Evolutionary conservation across 495 filamentous ascomycete genomes (phyloP).

Genomic region (Thozetella sp.): DNA sequence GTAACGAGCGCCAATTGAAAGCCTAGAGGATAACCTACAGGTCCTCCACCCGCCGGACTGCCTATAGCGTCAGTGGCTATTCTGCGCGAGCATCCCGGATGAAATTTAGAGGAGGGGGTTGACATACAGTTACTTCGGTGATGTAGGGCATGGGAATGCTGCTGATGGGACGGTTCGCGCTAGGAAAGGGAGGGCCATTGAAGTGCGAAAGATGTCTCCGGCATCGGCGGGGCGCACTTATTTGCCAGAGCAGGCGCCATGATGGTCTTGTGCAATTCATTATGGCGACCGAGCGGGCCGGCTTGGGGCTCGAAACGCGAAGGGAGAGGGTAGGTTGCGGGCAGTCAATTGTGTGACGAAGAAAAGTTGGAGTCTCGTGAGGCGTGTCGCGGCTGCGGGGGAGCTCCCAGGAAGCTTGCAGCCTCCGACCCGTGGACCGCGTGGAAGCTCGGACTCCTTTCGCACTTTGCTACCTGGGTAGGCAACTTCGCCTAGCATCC

Average conservation of each 20-base stretch:
- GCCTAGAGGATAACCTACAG: slow-evolving; percentile 54
- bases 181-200: slow-evolving; percentile 15
- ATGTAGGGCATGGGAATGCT: slow-evolving; percentile 74
- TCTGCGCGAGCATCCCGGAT: slow-evolving; percentile 1
- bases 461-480: neutral
- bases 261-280: slow-evolving; percentile 35
- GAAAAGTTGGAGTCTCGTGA: neutral
- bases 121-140: slow-evolving; percentile 79
- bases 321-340: neutral
- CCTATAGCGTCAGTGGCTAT: slow-evolving; percentile 49
- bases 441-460: slow-evolving; percentile 2
- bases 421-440: neutral
- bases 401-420: neutral
- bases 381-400: neutral
- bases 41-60: slow-evolving; percentile 91
- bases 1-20: slow-evolving; percentile 15
- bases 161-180: slow-evolving; percentile 39
- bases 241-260: slow-evolving; percentile 26
- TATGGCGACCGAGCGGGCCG: neutral
- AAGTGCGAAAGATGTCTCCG: slow-evolving; percentile 41
- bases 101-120: neutral
- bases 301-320: too few relatives aligned
- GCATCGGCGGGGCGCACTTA: slow-evolving; percentile 27
- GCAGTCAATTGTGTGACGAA: neutral
- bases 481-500: neutral